These are phyloP conservation scores for Dactylorhiza incarnata DNA, from an alignment of 106 monocot species.

Conservation along the genomic window DNA sequence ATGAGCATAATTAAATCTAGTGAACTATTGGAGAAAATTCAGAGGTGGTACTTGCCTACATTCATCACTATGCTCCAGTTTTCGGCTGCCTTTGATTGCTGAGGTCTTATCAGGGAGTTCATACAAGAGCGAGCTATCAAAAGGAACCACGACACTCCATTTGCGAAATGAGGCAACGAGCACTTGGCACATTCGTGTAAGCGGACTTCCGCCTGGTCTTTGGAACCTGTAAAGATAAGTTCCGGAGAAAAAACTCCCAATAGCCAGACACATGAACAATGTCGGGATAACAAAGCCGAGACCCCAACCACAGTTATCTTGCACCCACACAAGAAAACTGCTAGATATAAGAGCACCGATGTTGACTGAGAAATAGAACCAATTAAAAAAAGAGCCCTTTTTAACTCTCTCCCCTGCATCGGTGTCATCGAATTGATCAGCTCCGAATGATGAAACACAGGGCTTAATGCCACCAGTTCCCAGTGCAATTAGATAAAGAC, in stretches of 20 bases:
- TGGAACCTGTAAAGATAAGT: slow-evolving; percentile 71
- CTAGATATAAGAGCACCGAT: slow-evolving; percentile 82
- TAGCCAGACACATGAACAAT: slow-evolving; percentile 81
- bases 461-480: slow-evolving; percentile 96
- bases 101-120: slow-evolving; percentile 60
- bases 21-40: background rate
- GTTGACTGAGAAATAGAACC: slow-evolving; percentile 93
- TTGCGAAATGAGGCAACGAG: slow-evolving; percentile 64
- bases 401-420: slow-evolving; percentile 58
- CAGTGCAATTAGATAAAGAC: slow-evolving; percentile 80
- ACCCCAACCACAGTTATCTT: slow-evolving; percentile 94
- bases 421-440: slow-evolving; percentile 91
- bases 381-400: slow-evolving; percentile 94
- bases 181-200: slow-evolving; percentile 82
- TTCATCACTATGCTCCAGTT: slow-evolving; percentile 72
- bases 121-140: slow-evolving; percentile 60
- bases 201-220: slow-evolving; percentile 79
- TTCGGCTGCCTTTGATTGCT: slow-evolving; percentile 83
- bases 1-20: background rate
- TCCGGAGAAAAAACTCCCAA: slow-evolving; percentile 60
- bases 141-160: slow-evolving; percentile 45
- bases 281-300: slow-evolving; percentile 94
- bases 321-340: slow-evolving; percentile 79
- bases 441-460: slow-evolving; percentile 90
- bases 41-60: slow-evolving; percentile 27